phyloP scores from a whole-genome alignment of 495 filamentous ascomycete genomes.

The Pseudoneurospora amorphoporcata region DNA sequence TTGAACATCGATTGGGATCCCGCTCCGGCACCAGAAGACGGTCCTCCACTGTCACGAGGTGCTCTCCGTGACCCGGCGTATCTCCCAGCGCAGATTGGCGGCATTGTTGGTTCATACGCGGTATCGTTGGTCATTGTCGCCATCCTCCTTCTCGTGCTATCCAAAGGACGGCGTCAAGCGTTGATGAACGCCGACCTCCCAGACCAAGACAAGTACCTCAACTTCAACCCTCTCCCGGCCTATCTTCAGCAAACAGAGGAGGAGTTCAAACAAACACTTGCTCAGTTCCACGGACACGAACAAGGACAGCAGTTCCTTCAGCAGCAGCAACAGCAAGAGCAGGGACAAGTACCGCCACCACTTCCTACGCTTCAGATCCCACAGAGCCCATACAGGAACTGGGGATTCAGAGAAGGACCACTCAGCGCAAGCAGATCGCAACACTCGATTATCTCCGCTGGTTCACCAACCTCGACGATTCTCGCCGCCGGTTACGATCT shows the following conservation, averaged over 20 bases:
- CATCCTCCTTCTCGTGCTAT: conserved; percentile 46
- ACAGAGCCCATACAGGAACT: conserved; percentile 33
- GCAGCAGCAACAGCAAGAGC: neutral
- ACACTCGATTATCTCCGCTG: conserved; percentile 39
- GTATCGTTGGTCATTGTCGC: conserved; percentile 60
- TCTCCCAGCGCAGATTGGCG: conserved; percentile 66
- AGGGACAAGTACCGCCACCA: conserved; percentile 9
- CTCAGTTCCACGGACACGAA: conserved; percentile 5
- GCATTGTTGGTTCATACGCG: conserved; percentile 71
- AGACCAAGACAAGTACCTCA: conserved; percentile 9
- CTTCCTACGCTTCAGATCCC: conserved; percentile 6
- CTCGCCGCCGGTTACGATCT: conserved; percentile 29
- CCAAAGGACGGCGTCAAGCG: conserved; percentile 32
- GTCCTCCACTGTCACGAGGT: conserved; percentile 41
- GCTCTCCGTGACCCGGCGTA: conserved; percentile 48
- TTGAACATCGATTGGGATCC: conserved; percentile 46
- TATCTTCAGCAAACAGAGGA: conserved; percentile 29
- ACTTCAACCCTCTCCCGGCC: conserved; percentile 20
- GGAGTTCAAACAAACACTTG: conserved; percentile 16
- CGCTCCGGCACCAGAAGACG: conserved; percentile 47
- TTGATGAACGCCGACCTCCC: conserved; percentile 22
- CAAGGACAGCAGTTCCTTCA: neutral
- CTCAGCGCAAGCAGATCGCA: conserved; percentile 36
- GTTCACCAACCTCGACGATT: conserved; percentile 36
- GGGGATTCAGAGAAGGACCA: conserved; percentile 27